These are phyloP conservation scores for Epichloe sibirici DNA, from an alignment of 2,329 filamentous ascomycete species.

Conservation along the genomic window DNA sequence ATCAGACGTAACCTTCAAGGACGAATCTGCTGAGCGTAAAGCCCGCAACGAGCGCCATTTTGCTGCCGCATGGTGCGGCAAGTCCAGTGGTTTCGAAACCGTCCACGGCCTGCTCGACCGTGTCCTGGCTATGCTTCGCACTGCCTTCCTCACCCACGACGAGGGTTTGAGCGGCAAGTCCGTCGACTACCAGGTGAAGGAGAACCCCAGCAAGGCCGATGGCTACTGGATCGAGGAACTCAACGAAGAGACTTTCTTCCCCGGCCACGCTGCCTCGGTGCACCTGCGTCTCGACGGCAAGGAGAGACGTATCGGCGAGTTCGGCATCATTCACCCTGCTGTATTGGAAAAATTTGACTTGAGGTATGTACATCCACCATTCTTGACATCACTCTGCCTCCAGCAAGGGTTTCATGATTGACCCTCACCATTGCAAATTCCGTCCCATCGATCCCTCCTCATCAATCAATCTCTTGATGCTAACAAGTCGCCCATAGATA, in stretches of 20 bases:
- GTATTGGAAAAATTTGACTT: constrained; percentile 91
- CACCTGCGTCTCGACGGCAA: constrained; percentile 64
- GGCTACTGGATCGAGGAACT: constrained; percentile 94
- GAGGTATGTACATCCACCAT: constrained; percentile 37
- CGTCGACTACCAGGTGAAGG: constrained; percentile 39
- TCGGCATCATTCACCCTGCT: constrained; percentile 86
- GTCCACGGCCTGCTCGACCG: constrained; percentile 91
- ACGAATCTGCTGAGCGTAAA: constrained; percentile 67
- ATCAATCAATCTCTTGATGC: not conserved
- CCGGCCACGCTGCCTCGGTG: constrained; percentile 77
- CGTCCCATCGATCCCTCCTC: not conserved
- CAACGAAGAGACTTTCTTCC: constrained; percentile 83
- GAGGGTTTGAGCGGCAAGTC: constrained; percentile 46
- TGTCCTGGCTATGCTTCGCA: constrained; percentile 82
- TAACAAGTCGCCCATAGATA: constrained; percentile 38
- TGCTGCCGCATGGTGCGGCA: constrained; percentile 90
- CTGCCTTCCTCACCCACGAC: constrained; percentile 65
- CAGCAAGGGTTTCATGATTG: too few relatives aligned
- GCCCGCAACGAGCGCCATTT: constrained; percentile 90
- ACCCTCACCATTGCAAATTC: too few relatives aligned
- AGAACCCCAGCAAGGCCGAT: constrained; percentile 46
- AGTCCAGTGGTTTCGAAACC: constrained; percentile 86
- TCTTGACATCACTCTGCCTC: too few relatives aligned
- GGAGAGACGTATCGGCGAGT: constrained; percentile 68
- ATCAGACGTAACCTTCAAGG: constrained; percentile 86